phyloP scores from a whole-genome alignment of 129 eudicot species.

The Centrapalus pauciflorus region DNA sequence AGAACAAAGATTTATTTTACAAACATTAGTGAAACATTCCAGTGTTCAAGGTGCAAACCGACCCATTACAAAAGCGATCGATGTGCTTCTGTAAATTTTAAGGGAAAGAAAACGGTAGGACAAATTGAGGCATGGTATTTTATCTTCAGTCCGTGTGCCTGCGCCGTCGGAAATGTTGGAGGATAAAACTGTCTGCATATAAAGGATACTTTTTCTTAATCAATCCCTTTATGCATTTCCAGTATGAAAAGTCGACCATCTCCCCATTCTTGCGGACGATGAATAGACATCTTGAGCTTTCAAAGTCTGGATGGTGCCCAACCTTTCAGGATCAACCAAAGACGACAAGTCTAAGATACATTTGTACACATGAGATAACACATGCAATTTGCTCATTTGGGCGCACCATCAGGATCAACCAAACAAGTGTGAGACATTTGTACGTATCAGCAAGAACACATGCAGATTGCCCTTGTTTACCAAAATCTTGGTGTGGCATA shows the following conservation, averaged over 20 bases:
- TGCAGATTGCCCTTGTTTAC: no score
- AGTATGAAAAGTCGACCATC: constrained; percentile 67
- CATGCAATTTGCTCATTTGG: no score
- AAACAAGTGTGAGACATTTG: no score
- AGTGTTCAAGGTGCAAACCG: background rate
- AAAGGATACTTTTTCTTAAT: constrained; percentile 71
- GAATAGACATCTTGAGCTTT: constrained; percentile 69
- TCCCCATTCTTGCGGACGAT: constrained; percentile 70
- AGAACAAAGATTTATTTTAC: no score
- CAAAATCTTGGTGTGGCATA: no score
- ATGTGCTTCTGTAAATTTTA: background rate
- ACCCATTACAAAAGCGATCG: background rate
- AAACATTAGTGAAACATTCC: no score
- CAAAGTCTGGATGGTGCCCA: constrained; percentile 80
- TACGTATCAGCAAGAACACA: no score
- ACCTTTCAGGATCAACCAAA: constrained; percentile 35
- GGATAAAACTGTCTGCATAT: constrained; percentile 72
- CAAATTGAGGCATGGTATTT: background rate
- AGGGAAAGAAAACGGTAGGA: background rate
- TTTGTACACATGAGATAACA: no score
- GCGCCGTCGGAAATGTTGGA: constrained; percentile 59
- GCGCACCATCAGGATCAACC: no score
- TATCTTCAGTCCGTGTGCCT: constrained; percentile 37
- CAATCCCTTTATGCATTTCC: constrained; percentile 87
- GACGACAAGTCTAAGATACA: background rate